A percentile compares a stretch with the other conserved stretches of the same genome.
These are phyloP conservation scores for Croton laevigatus DNA, from an alignment of 441 rosid species.

Conservation along the genomic window DNA sequence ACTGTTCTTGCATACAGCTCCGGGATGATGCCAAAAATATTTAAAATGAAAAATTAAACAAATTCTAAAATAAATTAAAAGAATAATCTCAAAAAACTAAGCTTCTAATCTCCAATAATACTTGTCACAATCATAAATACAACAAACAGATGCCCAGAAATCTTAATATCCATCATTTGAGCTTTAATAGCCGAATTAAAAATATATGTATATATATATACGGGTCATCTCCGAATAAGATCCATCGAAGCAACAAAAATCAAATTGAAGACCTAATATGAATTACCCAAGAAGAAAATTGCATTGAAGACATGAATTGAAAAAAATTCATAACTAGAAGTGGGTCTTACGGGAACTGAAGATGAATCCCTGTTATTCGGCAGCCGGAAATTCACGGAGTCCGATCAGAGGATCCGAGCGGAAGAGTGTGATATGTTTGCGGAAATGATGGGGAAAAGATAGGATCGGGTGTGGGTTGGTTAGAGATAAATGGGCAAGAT, in stretches of 20 bases:
- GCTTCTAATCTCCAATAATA: neutral
- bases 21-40: neutral
- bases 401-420: conserved; percentile 54
- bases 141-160: neutral
- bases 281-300: conserved; percentile 10
- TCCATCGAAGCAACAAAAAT: neutral
- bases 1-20: neutral
- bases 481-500: conserved; percentile 24
- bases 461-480: conserved; percentile 32
- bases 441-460: conserved; percentile 5
- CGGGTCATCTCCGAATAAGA: conserved; percentile 9
- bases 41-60: neutral
- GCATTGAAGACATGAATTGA: neutral
- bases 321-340: neutral
- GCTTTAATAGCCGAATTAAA: conserved; percentile 1
- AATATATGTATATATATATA: neutral
- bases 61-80: neutral
- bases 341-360: conserved; percentile 31
- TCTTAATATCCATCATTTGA: conserved; percentile 4
- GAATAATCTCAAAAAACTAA: neutral
- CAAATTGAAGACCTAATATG: neutral
- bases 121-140: neutral
- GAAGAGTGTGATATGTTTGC: conserved; percentile 24
- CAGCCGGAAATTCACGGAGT: conserved; percentile 17
- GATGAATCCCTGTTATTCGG: conserved; percentile 4